These are phyloP conservation scores for Candida caryicola DNA, from an alignment of 805 yeast genomes.

Conservation along the genomic window DNA sequence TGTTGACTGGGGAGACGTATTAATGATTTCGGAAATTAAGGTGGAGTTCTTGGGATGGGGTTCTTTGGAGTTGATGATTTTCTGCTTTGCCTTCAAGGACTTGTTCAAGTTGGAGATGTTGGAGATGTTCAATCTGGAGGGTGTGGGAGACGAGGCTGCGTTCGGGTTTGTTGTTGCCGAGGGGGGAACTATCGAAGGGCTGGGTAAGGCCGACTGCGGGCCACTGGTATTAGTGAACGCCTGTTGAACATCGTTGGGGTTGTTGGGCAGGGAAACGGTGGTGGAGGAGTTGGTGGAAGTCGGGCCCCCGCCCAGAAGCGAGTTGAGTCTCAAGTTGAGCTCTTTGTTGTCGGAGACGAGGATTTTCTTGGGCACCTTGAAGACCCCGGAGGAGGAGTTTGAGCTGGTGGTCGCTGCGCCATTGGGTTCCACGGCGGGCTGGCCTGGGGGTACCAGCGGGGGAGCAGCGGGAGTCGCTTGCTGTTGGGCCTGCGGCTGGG, in stretches of 20 bases:
- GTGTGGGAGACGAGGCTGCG: background rate
- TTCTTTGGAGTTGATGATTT: conserved; percentile 34
- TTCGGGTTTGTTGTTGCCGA: conserved; percentile 1
- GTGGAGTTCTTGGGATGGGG: conserved; percentile 36
- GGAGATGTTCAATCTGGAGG: conserved; percentile 20
- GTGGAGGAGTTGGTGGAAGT: background rate
- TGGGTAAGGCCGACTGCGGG: background rate
- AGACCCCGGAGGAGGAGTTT: conserved; percentile 9
- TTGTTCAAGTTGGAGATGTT: conserved; percentile 42
- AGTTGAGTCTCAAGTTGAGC: conserved; percentile 4
- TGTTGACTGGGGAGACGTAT: conserved; percentile 30
- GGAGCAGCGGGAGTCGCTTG: too few relatives aligned
- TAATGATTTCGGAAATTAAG: conserved; percentile 34
- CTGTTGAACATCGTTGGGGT: background rate
- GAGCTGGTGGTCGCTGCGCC: background rate
- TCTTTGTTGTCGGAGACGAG: conserved; percentile 11
- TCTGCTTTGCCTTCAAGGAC: conserved; percentile 42
- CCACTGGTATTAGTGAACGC: background rate
- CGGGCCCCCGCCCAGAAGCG: background rate
- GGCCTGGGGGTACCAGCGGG: too few relatives aligned
- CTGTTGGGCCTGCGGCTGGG: too few relatives aligned
- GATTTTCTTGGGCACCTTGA: conserved; percentile 14
- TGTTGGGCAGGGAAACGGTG: background rate
- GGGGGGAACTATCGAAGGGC: conserved; percentile 2
- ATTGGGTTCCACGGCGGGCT: background rate